Evolutionary conservation across 2,329 filamentous ascomycete species (phyloP), one percentile per base, ranked within the genome.

Genomic region (Cladosporium austrohemisphaericum): DNA sequence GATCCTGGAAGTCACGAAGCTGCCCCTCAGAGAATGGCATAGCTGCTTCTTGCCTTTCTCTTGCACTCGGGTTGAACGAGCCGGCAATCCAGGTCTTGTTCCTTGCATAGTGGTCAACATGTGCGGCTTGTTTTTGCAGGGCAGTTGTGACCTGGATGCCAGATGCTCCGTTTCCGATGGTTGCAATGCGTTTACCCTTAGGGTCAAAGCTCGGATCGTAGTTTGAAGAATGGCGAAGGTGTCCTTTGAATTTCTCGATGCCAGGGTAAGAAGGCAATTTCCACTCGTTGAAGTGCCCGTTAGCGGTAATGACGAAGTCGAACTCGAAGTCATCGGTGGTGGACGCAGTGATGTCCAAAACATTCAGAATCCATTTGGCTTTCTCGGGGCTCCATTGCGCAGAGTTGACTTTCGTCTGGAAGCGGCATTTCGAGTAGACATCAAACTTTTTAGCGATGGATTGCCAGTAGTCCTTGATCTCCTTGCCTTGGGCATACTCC

Each of bases 381-480:
- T 65, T 58, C 0, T 65, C 62, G 0, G 72, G 68, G 19, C 81
- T 68, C 84, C 84, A 88, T 10, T 71, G 64, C 1, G 78, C 71
- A 1, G 68, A 72, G 2, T 76, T 68, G 1, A 88, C 78, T n/a
- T 72, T 72, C 19, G 78, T 79, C 7, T 73, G 68, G 8, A 83
- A 71, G 49, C 76, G 74, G 1, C 81, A 67, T 45, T 78, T 75
- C 26, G 77, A 70, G 60, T 86, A 83, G 1, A 87, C 77, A 47
- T 81, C 73, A 61, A 86, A 76, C 56, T 87, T 85, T 6, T 70
- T 69, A 0, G 84, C 83, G 3, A 85, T 65, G 0, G 65, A 65
- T 56, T 85, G 75, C 81, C 83, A 83, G 60, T 89, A 89, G 13
- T 79, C 74, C 5, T 74, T 69, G 51, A 89, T 88, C 63, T 89